Percentiles rank a stretch among this genome's conserved stretches.
Evolutionary conservation across 768 basidiomycete species (phyloP).

Genomic region (Termitomyces eurrhizus): DNA sequence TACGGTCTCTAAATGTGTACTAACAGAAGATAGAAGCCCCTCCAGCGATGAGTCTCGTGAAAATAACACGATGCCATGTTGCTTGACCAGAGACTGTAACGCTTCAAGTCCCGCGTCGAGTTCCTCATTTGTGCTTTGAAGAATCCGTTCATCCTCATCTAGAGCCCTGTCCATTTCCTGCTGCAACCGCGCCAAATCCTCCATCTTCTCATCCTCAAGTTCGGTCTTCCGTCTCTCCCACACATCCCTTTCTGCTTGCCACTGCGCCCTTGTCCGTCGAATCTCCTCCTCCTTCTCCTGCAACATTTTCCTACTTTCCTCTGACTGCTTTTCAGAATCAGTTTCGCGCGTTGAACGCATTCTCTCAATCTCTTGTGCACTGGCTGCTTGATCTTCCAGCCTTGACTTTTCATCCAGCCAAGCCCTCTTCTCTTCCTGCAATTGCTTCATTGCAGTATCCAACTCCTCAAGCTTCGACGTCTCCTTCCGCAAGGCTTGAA

Average conservation of each 20-base stretch:
- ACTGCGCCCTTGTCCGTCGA: conserved; percentile 31
- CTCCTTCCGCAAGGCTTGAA: conserved; percentile 52
- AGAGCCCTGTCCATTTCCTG: conserved; percentile 45
- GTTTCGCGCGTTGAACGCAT: conserved; percentile 35
- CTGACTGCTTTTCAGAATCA: conserved; percentile 36
- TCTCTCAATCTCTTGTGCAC: conserved; percentile 37
- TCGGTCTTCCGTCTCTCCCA: conserved; percentile 49
- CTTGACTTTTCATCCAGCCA: conserved; percentile 49
- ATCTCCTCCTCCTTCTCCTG: conserved; percentile 39
- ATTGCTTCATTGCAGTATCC: conserved; percentile 40
- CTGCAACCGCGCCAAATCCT: conserved; percentile 40
- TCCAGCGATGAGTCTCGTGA: conserved; percentile 48
- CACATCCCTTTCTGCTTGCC: conserved; percentile 41
- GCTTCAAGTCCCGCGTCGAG: conserved; percentile 46
- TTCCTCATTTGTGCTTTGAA: conserved; percentile 39
- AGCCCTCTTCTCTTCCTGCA: conserved; percentile 44
- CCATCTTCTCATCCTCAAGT: conserved; percentile 47
- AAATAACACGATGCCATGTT: conserved; percentile 53
- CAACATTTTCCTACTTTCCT: conserved; percentile 31
- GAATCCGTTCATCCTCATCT: conserved; percentile 33
- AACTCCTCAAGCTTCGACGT: conserved; percentile 46
- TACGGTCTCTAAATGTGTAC: conserved; percentile 47
- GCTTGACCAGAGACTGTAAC: conserved; percentile 49
- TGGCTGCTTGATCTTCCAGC: conserved; percentile 35
- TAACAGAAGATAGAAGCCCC: conserved; percentile 45